These are phyloP conservation scores for Apiospora saccharicola DNA, from an alignment of 2,329 filamentous ascomycete species.

Conservation along the genomic window DNA sequence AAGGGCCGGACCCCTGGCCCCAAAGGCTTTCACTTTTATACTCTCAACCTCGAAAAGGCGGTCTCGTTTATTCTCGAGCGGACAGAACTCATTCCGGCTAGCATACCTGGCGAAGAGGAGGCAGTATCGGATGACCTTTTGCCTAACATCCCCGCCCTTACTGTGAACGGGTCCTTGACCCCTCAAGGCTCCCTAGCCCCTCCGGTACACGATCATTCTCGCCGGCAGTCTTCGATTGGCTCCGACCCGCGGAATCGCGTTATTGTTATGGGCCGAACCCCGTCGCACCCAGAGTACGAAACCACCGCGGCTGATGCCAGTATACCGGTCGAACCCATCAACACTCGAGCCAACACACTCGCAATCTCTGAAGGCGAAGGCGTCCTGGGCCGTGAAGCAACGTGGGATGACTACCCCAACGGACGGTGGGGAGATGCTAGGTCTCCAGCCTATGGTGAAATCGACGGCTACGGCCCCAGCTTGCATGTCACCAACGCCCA, in stretches of 20 bases:
- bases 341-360: conserved; percentile 82
- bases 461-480: conserved; percentile 97
- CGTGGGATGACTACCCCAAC: conserved; percentile 98
- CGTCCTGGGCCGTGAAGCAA: conserved; percentile 87
- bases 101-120: conserved; percentile 56
- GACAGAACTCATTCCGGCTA: conserved; percentile 78
- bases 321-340: conserved; percentile 75
- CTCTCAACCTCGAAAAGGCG: conserved; percentile 93
- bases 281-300: conserved; percentile 71
- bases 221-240: conserved; percentile 79
- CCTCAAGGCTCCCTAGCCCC: conserved; percentile 38
- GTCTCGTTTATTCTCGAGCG: conserved; percentile 92
- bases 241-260: conserved; percentile 88
- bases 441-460: conserved; percentile 93
- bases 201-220: conserved; percentile 47
- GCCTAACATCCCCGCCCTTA: conserved; percentile 52
- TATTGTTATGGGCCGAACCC: conserved; percentile 73
- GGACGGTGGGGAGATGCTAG: conserved; percentile 93
- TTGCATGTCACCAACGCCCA: conserved; percentile 88
- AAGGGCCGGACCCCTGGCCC: conserved; percentile 65
- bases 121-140: conserved; percentile 58
- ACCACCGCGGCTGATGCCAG: conserved; percentile 79
- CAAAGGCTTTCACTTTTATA: conserved; percentile 96
- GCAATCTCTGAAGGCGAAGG: conserved; percentile 96
- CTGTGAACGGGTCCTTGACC: conserved; percentile 56